Evolutionary conservation across 2,329 filamentous ascomycete species (phyloP).

Genomic region (Fusarium sp.): DNA sequence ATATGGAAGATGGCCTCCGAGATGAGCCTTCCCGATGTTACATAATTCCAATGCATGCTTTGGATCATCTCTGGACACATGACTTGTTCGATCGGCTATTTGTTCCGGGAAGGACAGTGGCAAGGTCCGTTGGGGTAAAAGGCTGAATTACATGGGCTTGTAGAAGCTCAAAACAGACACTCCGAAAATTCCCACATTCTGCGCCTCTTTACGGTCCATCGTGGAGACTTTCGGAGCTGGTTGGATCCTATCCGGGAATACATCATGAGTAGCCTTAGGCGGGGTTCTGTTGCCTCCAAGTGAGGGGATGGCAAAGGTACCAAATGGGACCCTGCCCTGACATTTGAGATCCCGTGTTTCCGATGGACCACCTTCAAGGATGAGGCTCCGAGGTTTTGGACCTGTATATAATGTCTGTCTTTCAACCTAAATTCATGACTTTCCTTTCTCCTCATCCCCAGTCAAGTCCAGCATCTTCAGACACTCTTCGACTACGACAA

Average conservation of each 20-base stretch:
- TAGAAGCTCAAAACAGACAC: constrained; percentile 6
- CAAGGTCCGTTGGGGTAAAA: neutral
- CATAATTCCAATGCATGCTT: constrained; percentile 4
- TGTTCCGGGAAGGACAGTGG: constrained; percentile 1
- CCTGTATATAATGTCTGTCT: constrained; percentile 21
- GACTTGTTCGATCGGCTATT: constrained; percentile 6
- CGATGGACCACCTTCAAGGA: neutral
- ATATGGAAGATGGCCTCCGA: constrained; percentile 33
- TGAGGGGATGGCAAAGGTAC: neutral
- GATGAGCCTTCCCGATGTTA: constrained; percentile 21
- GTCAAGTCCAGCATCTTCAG: neutral
- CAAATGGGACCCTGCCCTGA: neutral
- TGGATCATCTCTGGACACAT: neutral
- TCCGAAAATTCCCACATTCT: constrained; percentile 20
- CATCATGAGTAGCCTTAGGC: neutral
- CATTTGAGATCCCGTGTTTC: constrained; percentile 30
- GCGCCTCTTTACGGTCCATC: neutral
- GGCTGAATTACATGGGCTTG: neutral
- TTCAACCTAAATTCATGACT: neutral
- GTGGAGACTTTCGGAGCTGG: neutral
- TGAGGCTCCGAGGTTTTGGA: neutral
- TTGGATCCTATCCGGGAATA: constrained; percentile 10
- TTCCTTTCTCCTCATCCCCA: neutral
- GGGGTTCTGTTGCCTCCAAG: neutral
- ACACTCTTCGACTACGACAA: neutral